Base-by-base conservation (phyloP, 768 basidiomycete genomes). In the Mycena latifolia region DNA sequence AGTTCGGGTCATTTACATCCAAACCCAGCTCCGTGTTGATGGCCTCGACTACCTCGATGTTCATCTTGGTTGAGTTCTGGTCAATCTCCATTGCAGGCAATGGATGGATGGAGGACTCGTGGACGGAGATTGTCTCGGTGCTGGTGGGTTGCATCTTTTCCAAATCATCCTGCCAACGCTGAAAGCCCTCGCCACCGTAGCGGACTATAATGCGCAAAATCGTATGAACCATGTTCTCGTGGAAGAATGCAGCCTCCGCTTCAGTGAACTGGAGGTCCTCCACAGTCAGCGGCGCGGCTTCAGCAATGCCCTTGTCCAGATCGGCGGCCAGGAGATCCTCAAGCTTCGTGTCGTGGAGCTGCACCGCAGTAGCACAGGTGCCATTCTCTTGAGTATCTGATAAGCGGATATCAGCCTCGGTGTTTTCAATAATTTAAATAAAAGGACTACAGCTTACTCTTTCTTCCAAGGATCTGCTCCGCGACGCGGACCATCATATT, bases 241-340 rank as follows among this genome's bases (percentile, higher is more conserved):
- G 12, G n/a, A 71, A 39, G 20, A 67, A 29, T 0, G 6, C 18
- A 5, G 65, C 18, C 28, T 77, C 73, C 0, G 62, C 58, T 5
- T 53, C 28, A 7, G 64, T 66, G 24, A 73, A 68, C 1, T 62
- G 7, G 14, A 77, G 63, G 57, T 77, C 76, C 4, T 66, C 46
- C 6, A 39, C 18, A 14, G 39, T 39, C 14, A 39, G 17, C 14
- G 39, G 39, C 4, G 14, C 7, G 4, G 39, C 39, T 39, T 12
- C 39, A 18, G 18, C 14, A 14, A 39, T 39, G 18, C 14, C 39
- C 17, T 39, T 39, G 39, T 39, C 39, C 7, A 39, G 39, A 18
- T 39, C 39, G 39, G 39, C 11, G 4, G 39, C 18, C 7, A 39
- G 39, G 5, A 39, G 39, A 14, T 39, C 5, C 9, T 39, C 39